Base-by-base conservation (phyloP, 176 grass and related monocot species). In the Carex cristatella region DNA sequence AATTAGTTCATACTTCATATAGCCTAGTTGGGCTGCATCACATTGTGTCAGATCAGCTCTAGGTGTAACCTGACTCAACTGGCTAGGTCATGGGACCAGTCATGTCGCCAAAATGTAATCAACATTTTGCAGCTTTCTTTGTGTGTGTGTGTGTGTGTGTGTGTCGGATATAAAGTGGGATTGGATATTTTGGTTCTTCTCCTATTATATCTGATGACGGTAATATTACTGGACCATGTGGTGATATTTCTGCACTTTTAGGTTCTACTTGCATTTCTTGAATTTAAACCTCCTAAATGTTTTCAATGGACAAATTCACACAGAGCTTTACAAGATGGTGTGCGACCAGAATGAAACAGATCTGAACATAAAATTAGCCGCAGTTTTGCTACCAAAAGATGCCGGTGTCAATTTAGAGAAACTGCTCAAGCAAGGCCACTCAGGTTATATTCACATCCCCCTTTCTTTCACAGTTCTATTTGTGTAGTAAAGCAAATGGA, bases 291-390 rank as follows among this genome's bases (percentile, higher is more conserved):
- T 67, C n/a, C 65, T 48, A 32, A 68, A 55, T 66, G 27, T 68
- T 83, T 83, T 65, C 65, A 67, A 40, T 81, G 55, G 5, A 14
- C 28, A 31, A 33, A 19, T 62, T 33, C 70, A 32, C 91, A 76
- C 91, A 98, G 96, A 98, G 78, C 81, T 98, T 74, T 98, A 98
- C 89, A 98, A 98, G 89, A 98, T 98, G 96, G 91, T 98, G 60
- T 98, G 96, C 48, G 96, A 91, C 54, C 30, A 37, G 72, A 92
- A 94, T 83, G 96, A 95, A 87, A 98, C 91, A 65, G 81, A 98
- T 54, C 77, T 95, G 53, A 84, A 94, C 81, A 98, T 98, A 63
- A 79, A 80, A 15, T 95, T 98, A 89, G 88, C 91, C 9, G 80
- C 96, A 53, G 96, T 98, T 87, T 91, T 98, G 90, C 88, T 98